Percentiles rank a stretch among this genome's conserved stretches.
phyloP scores from a whole-genome alignment of 2,329 filamentous ascomycete genomes.

The Diaporthe longicolla region DNA sequence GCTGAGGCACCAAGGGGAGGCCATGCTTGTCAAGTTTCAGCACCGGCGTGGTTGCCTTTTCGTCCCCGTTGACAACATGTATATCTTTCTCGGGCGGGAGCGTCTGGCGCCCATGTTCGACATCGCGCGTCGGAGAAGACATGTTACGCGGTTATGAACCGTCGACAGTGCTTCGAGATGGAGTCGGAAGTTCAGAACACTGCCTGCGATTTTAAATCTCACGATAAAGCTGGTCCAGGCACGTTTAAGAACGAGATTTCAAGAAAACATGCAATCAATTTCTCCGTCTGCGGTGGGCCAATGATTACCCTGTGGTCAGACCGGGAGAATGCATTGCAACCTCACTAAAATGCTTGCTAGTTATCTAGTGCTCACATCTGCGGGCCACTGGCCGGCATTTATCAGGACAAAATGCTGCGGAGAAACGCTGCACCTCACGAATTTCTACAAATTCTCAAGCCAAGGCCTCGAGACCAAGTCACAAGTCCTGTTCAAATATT shows the following conservation, averaged over 20 bases:
- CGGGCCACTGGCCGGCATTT: not conserved
- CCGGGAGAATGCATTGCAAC: constrained; percentile 14
- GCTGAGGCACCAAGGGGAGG: constrained; percentile 47
- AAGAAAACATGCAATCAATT: not conserved
- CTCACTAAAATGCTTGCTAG: not conserved
- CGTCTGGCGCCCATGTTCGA: not conserved
- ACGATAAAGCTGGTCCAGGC: not conserved
- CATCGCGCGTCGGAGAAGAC: not conserved
- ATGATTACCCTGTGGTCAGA: not conserved
- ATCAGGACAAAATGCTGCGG: not conserved
- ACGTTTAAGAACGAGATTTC: not conserved
- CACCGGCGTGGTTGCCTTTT: not conserved
- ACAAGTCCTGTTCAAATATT: too few species aligned
- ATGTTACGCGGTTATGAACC: not conserved
- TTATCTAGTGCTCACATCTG: not conserved
- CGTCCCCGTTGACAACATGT: not conserved
- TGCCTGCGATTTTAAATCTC: too few species aligned
- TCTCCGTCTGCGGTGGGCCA: not conserved
- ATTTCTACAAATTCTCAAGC: not conserved
- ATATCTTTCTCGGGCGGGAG: not conserved
- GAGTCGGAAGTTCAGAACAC: not conserved
- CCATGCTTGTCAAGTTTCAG: constrained; percentile 45
- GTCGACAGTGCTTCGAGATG: not conserved
- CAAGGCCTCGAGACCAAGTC: not conserved
- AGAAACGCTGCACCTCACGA: not conserved